phyloP scores from a whole-genome alignment of 345 rosid species.

The Brassica carinata region DNA sequence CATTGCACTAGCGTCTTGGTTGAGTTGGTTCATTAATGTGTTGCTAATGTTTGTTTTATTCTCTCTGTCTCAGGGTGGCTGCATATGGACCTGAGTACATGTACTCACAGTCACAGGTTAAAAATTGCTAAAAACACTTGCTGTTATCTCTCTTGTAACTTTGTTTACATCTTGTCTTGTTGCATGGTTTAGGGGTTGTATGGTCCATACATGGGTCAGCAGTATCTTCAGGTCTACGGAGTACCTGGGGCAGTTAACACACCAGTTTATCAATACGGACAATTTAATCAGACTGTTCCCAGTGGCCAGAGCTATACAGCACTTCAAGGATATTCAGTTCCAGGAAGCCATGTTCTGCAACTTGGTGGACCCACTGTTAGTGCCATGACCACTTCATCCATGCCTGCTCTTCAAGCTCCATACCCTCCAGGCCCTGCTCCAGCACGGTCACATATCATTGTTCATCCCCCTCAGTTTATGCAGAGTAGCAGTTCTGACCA shows the following conservation, averaged over 20 bases:
- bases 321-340: conserved; percentile 75
- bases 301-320: conserved; percentile 68
- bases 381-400: conserved; percentile 65
- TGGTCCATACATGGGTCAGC: conserved; percentile 74
- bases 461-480: conserved; percentile 71
- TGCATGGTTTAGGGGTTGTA: conserved; percentile 56
- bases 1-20: neutral
- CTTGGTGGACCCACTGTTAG: conserved; percentile 62
- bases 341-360: conserved; percentile 79
- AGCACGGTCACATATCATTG: conserved; percentile 61
- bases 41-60: conserved; percentile 9
- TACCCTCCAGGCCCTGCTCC: conserved; percentile 59
- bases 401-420: conserved; percentile 70
- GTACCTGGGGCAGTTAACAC: conserved; percentile 68
- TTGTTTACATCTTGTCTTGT: conserved; percentile 3
- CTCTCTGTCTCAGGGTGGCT: conserved; percentile 53
- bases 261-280: conserved; percentile 69
- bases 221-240: conserved; percentile 80
- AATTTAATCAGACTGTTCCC: conserved; percentile 61
- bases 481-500: conserved; percentile 84
- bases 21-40: neutral
- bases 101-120: conserved; percentile 74
- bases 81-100: conserved; percentile 81
- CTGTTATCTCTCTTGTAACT: neutral
- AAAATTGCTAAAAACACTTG: neutral